These are phyloP conservation scores for Datisca glomerata DNA, from an alignment of 306 rosid genomes.

Conservation along the genomic window DNA sequence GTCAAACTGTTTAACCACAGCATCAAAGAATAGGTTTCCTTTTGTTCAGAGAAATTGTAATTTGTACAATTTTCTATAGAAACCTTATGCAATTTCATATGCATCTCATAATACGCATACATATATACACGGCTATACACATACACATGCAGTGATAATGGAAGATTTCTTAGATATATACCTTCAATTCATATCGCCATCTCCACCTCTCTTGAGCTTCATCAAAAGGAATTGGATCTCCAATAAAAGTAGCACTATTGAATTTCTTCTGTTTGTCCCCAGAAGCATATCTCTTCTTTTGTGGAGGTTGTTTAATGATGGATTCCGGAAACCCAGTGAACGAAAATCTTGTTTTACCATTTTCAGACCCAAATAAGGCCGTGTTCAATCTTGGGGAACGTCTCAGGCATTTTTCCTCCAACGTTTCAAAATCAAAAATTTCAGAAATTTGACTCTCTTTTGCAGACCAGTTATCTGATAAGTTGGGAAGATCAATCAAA, in stretches of 20 bases:
- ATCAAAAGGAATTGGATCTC: slow-evolving; percentile 63
- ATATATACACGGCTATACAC: no score
- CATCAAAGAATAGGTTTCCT: no score
- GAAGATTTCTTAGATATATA: no score
- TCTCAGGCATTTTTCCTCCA: slow-evolving; percentile 12
- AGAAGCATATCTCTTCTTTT: slow-evolving; percentile 24
- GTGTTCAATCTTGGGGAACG: slow-evolving; percentile 17
- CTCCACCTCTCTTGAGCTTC: slow-evolving; percentile 87
- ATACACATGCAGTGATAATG: no score
- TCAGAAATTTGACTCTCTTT: slow-evolving; percentile 1
- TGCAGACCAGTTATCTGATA: slow-evolving; percentile 16
- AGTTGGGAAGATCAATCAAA: slow-evolving; percentile 22
- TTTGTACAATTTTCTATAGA: no score
- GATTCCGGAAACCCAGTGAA: slow-evolving; percentile 20
- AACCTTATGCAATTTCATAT: no score
- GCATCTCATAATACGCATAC: no score
- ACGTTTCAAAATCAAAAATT: slow-evolving; percentile 11
- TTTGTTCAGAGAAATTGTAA: no score
- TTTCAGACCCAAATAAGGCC: slow-evolving; percentile 22
- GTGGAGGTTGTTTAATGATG: slow-evolving; percentile 21
- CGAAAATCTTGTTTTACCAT: slow-evolving; percentile 19
- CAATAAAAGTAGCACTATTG: slow-evolving; percentile 36
- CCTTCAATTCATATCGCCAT: slow-evolving; percentile 94
- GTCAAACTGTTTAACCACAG: no score
- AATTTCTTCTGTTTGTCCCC: slow-evolving; percentile 4